Base-by-base conservation (phyloP, 2,329 filamentous ascomycete genomes). In the Neonectria faginata region DNA sequence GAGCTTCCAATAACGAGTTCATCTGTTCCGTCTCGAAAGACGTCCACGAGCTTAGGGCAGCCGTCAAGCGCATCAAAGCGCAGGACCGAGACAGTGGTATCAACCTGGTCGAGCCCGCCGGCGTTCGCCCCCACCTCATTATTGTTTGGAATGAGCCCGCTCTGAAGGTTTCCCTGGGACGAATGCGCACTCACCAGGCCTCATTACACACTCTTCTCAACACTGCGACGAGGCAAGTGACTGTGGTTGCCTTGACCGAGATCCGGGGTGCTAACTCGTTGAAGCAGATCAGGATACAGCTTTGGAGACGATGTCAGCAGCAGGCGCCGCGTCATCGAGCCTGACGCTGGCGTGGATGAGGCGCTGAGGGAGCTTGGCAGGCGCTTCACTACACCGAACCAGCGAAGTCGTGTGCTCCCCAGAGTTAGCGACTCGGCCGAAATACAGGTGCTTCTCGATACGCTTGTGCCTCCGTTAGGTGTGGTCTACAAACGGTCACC, bases 11-110 rank as follows among this genome's bases (percentile, higher is more conserved):
- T 20, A 74, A 74, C 45, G 62, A 66, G 45, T 74, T 71, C 55
- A 64, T 74, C 16, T 71, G 70, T 59, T 70, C 70, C 10, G 72
- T 74, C 54, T 72, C 72, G 9, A 73, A 67, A 25, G 71, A 74
- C 20, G 61, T 74, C n/a, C 68, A 74, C 50, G 68, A 73, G 45
- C 63, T 74, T 18, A 68, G 70, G 48, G 67, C 55, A 16, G 70
- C 72, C 33, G 54, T 74, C 53, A 74, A 72, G 48, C 72, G 72
- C 48, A 73, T 74, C 54, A 72, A 68, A 22, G 66, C 63, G 18
- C 72, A 73, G 22, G 72, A 72, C 44, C 64, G 72, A 63, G 72
- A 74, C 45, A 74, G 72, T 54, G 72, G 72, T 45, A 73, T 74
- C 57, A 68, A 71, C 39, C 64, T 74, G 12, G 66, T 39, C 45